Conservation (phyloP, 2,329 filamentous ascomycete genomes). For the Penicillium sp. region DNA sequence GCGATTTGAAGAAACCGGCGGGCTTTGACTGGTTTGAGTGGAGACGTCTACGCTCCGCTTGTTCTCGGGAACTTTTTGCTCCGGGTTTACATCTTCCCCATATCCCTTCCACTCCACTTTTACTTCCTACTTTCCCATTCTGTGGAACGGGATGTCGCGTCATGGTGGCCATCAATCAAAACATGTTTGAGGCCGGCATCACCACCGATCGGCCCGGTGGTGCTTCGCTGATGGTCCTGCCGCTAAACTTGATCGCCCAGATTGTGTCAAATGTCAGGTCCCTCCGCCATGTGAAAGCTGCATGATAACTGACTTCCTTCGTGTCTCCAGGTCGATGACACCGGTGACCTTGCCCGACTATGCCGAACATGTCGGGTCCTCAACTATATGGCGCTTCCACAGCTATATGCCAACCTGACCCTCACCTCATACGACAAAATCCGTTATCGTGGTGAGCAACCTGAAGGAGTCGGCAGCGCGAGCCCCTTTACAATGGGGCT, state of each 20-base stretch:
- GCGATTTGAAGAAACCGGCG: background rate
- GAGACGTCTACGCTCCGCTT: slow-evolving; percentile 5
- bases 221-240: slow-evolving; percentile 42
- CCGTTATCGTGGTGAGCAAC: slow-evolving; percentile 54
- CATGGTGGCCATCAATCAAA: slow-evolving; percentile 42
- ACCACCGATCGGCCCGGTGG: slow-evolving; percentile 27
- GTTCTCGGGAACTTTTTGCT: slow-evolving; percentile 18
- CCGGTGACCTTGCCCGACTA: slow-evolving; percentile 55
- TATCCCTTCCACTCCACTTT: background rate
- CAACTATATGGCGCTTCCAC: slow-evolving; percentile 61
- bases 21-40: slow-evolving; percentile 10
- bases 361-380: slow-evolving; percentile 58
- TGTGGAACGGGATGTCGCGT: slow-evolving; percentile 31
- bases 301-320: slow-evolving; percentile 5
- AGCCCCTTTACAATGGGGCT: slow-evolving; percentile 61
- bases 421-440: slow-evolving; percentile 57
- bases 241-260: slow-evolving; percentile 55
- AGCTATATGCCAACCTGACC: slow-evolving; percentile 55
- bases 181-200: slow-evolving; percentile 41
- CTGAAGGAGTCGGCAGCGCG: slow-evolving; percentile 59
- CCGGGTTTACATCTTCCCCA: slow-evolving; percentile 13
- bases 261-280: slow-evolving; percentile 52
- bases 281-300: background rate
- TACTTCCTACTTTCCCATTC: slow-evolving; percentile 17
- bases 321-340: slow-evolving; percentile 52